Evolutionary conservation across 495 filamentous ascomycete genomes (phyloP).

Genomic region (Echria macrotheca): DNA sequence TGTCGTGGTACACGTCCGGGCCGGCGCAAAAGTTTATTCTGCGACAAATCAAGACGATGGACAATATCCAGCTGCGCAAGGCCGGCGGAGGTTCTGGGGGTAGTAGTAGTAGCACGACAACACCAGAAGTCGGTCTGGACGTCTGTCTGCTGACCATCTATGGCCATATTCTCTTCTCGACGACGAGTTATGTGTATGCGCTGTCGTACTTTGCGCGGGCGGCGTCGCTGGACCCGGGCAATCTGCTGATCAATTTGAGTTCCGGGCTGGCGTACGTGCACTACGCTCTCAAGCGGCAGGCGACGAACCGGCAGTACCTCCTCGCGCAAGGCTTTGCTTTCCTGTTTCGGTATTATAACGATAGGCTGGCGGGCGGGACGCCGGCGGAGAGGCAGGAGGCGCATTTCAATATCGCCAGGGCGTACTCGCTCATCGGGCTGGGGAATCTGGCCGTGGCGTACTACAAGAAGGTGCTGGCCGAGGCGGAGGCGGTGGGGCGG

Average conservation of each 20-base stretch:
- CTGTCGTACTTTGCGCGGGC: slow-evolving; percentile 89
- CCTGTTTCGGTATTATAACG: slow-evolving; percentile 66
- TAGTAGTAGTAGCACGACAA: background rate
- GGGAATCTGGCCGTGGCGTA: slow-evolving; percentile 69
- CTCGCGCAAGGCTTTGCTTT: slow-evolving; percentile 81
- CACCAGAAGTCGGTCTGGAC: slow-evolving; percentile 32
- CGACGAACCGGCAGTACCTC: slow-evolving; percentile 81
- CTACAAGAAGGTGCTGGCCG: slow-evolving; percentile 50
- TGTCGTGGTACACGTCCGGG: slow-evolving; percentile 54
- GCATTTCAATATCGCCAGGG: slow-evolving; percentile 80
- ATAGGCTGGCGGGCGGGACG: slow-evolving; percentile 32
- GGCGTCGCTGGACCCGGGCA: slow-evolving; percentile 68
- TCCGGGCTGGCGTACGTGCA: slow-evolving; percentile 74
- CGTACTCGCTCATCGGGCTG: slow-evolving; percentile 77
- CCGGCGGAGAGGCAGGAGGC: slow-evolving; percentile 57
- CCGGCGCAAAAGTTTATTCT: slow-evolving; percentile 81
- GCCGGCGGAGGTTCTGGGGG: background rate
- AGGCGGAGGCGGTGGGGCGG: slow-evolving; percentile 9
- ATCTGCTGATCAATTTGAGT: slow-evolving; percentile 69
- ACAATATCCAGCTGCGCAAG: slow-evolving; percentile 35
- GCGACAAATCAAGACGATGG: slow-evolving; percentile 86
- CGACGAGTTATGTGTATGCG: slow-evolving; percentile 72
- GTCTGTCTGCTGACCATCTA: slow-evolving; percentile 78
- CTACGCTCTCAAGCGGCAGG: slow-evolving; percentile 78
- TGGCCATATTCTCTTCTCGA: slow-evolving; percentile 76